These are phyloP conservation scores for Xylaria venustula DNA, from an alignment of 495 filamentous ascomycete species.

Conservation along the genomic window DNA sequence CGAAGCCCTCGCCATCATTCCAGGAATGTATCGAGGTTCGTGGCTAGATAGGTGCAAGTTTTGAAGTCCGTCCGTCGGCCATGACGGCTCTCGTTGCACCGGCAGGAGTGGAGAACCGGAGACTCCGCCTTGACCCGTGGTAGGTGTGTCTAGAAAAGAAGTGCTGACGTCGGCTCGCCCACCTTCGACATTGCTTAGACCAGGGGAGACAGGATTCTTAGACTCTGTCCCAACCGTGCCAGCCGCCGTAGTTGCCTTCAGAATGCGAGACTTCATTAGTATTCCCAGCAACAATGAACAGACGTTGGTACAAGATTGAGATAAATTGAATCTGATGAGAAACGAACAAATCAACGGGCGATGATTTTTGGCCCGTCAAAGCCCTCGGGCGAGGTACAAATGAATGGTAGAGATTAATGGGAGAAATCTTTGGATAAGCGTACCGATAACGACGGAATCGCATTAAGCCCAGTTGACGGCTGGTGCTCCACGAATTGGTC, in stretches of 20 bases:
- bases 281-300: neutral
- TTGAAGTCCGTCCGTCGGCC: constrained; percentile 19
- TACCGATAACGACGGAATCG: neutral
- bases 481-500: constrained; percentile 19
- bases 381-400: no score
- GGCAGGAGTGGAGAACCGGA: neutral
- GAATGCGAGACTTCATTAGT: constrained; percentile 19
- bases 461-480: constrained; percentile 7
- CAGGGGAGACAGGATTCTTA: constrained; percentile 22
- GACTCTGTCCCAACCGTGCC: constrained; percentile 17
- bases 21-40: constrained; percentile 71
- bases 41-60: constrained; percentile 50
- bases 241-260: constrained; percentile 23
- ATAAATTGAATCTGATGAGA: neutral
- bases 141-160: constrained; percentile 16
- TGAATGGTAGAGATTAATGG: neutral
- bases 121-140: neutral
- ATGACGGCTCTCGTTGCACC: constrained; percentile 20
- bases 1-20: constrained; percentile 61
- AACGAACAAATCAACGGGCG: neutral
- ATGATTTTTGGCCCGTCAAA: neutral
- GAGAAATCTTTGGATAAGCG: neutral
- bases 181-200: constrained; percentile 11
- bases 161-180: constrained; percentile 24
- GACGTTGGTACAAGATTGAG: neutral